Evolutionary conservation across 2,329 filamentous ascomycete genomes (phyloP).

Genomic region (Catunica adiposa): DNA sequence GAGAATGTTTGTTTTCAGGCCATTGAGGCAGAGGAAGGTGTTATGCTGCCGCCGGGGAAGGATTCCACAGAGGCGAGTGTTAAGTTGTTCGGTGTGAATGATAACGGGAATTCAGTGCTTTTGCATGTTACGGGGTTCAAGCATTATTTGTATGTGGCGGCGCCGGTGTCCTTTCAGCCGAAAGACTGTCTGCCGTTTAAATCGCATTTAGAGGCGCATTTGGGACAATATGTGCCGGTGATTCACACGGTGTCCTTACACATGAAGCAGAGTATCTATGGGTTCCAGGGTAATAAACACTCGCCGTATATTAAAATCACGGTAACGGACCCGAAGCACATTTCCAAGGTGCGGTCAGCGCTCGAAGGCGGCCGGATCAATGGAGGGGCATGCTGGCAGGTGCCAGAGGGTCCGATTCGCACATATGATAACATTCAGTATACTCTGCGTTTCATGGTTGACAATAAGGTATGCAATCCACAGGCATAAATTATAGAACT

Average conservation of each 20-base stretch:
- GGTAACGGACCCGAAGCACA: slow-evolving; percentile 74
- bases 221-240: slow-evolving; percentile 54
- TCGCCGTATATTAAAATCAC: slow-evolving; percentile 89
- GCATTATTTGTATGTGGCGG: slow-evolving; percentile 88
- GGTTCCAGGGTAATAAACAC: slow-evolving; percentile 84
- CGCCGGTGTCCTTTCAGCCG: slow-evolving; percentile 64
- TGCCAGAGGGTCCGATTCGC: slow-evolving; percentile 49
- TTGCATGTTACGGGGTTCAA: slow-evolving; percentile 91
- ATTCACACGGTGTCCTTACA: slow-evolving; percentile 71
- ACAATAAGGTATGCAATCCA: slow-evolving; percentile 52
- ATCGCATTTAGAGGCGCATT: slow-evolving; percentile 59
- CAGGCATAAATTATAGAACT: too few species aligned
- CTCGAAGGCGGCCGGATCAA: slow-evolving; percentile 68
- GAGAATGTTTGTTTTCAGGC: slow-evolving; percentile 80
- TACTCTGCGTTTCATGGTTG: slow-evolving; percentile 92
- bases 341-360: slow-evolving; percentile 54
- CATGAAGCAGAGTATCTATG: slow-evolving; percentile 79
- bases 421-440: slow-evolving; percentile 97
- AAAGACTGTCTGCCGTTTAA: slow-evolving; percentile 66
- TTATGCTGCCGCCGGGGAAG: slow-evolving; percentile 35
- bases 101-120: slow-evolving; percentile 73
- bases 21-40: slow-evolving; percentile 88
- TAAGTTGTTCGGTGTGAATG: slow-evolving; percentile 84
- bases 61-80: slow-evolving; percentile 42
- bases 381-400: slow-evolving; percentile 81